Conservation (phyloP, 2,329 filamentous ascomycete genomes). For the Fonsecaea erecta region DNA sequence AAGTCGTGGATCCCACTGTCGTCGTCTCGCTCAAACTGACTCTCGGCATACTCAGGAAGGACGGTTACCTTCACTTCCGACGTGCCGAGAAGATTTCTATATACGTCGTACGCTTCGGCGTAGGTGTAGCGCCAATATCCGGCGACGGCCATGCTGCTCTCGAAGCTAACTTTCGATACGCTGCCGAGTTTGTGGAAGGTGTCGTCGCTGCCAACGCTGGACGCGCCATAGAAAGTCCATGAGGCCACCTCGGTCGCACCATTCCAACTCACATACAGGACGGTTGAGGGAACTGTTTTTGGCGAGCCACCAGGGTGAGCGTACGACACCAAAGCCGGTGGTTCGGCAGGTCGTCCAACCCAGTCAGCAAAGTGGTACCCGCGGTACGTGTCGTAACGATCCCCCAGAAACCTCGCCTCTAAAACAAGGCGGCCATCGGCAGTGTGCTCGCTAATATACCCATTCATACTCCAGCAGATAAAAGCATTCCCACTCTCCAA, state of each 20-base stretch:
- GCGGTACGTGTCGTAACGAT: slow-evolving; percentile 57
- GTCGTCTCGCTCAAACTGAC: neutral
- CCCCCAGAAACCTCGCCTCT: slow-evolving; percentile 54
- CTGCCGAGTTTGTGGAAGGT: slow-evolving; percentile 6
- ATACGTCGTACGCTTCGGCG: slow-evolving; percentile 3
- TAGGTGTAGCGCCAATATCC: slow-evolving; percentile 10
- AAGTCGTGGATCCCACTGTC: neutral
- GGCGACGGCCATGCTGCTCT: slow-evolving; percentile 11
- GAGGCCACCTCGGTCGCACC: slow-evolving; percentile 48
- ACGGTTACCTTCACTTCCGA: neutral
- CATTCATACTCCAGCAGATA: slow-evolving; percentile 55
- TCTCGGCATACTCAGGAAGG: neutral
- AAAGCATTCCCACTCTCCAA: slow-evolving; percentile 48
- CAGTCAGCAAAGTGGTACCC: slow-evolving; percentile 57
- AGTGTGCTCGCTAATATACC: slow-evolving; percentile 56
- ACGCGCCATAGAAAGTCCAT: slow-evolving; percentile 25
- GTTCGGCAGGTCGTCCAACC: slow-evolving; percentile 52
- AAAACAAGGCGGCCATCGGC: slow-evolving; percentile 50
- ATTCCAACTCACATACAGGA: slow-evolving; percentile 52
- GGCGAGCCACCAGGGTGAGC: neutral
- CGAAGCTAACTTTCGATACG: slow-evolving; percentile 6
- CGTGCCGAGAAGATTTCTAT: neutral
- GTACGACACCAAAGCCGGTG: slow-evolving; percentile 29
- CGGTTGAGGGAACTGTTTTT: slow-evolving; percentile 2
- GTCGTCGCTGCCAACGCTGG: neutral